Evolutionary conservation across 1,284 basidiomycete genomes (phyloP), one percentile per base, ranked within the genome.

Genomic region (Papiliotrema laurentii): DNA sequence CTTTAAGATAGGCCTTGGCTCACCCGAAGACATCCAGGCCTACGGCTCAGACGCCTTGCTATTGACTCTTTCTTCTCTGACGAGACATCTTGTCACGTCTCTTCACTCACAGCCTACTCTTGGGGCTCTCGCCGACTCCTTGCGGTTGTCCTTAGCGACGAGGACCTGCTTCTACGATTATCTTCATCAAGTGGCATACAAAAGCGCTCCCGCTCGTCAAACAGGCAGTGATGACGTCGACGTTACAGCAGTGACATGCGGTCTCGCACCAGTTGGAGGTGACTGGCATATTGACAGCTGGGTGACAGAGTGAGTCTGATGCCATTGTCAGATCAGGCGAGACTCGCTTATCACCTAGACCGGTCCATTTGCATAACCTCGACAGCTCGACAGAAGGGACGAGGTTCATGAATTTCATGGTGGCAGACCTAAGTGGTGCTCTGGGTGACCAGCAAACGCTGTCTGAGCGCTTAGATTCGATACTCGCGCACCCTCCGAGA

Each of bases 331-430:
- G 16, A 24, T 5, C 19, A 22, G 19, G 11, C 4, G 2, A 45
- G 13, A 2, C 30, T 16, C 27, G 33, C 41, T 45, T 38, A 44
- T 28, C 1, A 34, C 33, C n/a, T n/a, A 64, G 64, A 47, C 47
- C 56, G 2, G 48, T 55, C n/a, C 64, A 55, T 34, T 63, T 64
- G 34, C 66, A 70, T 48, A 65, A 62, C 41, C 60, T 70, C 33
- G 62, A 65, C 47, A 57, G 47, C 16, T 50, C 54, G 25, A 66
- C 60, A 2, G 68, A 72, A n/a, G 61, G 61, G 4, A 50, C 53
- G 22, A 49, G 68, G 27, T 46, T 50, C 10, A 53, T 58, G n/a
- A 55, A 50, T 19, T 58, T 70, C 36, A 38, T 58, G 16, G 9
- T 66, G 4, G 59, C 58, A 14, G 60, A 70, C 33, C 43, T 69